These are phyloP conservation scores for Xylariaceae sp. DNA, from an alignment of 2,329 filamentous ascomycete species.

Conservation along the genomic window DNA sequence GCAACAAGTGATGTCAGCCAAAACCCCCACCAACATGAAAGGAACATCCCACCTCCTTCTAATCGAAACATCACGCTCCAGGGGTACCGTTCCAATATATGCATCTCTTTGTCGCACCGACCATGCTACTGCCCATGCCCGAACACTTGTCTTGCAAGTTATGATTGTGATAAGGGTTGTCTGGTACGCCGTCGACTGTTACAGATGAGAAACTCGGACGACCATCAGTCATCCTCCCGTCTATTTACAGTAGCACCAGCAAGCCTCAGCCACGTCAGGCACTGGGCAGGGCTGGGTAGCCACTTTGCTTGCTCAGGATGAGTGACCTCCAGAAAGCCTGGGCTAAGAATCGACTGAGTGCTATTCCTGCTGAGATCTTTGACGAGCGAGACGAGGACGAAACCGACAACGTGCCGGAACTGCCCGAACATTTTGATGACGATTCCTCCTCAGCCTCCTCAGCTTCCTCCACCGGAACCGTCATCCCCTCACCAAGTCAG, in stretches of 20 bases:
- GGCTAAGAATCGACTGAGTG: slow-evolving; percentile 72
- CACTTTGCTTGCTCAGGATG: slow-evolving; percentile 54
- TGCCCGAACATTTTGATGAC: slow-evolving; percentile 56
- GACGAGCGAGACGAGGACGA: slow-evolving; percentile 56
- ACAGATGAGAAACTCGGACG: not conserved
- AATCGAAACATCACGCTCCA: not conserved
- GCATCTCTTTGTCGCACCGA: not conserved
- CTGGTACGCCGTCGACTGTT: not conserved
- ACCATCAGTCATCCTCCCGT: not conserved
- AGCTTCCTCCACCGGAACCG: slow-evolving; percentile 90
- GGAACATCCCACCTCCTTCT: not conserved
- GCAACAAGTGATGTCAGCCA: not conserved
- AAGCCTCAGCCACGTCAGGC: not conserved
- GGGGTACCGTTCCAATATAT: not conserved
- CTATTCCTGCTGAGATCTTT: slow-evolving; percentile 54
- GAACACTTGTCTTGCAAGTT: not conserved
- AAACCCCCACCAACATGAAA: not conserved
- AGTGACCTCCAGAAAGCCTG: slow-evolving; percentile 80
- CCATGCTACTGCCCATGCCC: not conserved
- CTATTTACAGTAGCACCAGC: not conserved
- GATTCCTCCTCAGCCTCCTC: slow-evolving; percentile 79
- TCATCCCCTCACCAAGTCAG: slow-evolving; percentile 76
- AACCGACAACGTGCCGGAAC: slow-evolving; percentile 44
- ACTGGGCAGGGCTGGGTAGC: not conserved
- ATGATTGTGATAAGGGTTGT: not conserved